These are phyloP conservation scores for Maudiozyma bulderi DNA, from an alignment of 805 yeast species.

Conservation along the genomic window DNA sequence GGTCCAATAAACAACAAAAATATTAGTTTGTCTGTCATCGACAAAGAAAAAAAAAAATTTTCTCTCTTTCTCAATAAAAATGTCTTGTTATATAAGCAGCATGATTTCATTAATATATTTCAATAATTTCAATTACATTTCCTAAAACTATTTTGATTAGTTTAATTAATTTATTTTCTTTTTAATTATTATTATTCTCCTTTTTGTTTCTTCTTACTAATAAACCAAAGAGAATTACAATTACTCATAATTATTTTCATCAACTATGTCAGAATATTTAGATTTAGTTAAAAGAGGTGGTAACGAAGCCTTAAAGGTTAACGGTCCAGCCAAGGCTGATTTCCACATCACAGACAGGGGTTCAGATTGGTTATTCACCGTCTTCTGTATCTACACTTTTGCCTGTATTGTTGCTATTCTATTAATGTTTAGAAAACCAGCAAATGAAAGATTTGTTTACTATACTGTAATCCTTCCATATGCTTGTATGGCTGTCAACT, in stretches of 20 bases:
- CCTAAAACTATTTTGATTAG: too few species aligned
- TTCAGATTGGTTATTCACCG: slow-evolving; percentile 64
- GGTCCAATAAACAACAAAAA: too few species aligned
- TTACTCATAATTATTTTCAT: too few species aligned
- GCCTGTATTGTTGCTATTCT: slow-evolving; percentile 25
- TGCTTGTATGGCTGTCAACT: slow-evolving; percentile 38
- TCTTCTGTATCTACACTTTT: slow-evolving; percentile 37
- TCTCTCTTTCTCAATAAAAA: too few species aligned
- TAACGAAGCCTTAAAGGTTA: slow-evolving; percentile 36
- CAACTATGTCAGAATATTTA: slow-evolving; percentile 1
- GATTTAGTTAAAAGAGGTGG: slow-evolving; percentile 20
- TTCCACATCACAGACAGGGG: slow-evolving; percentile 51
- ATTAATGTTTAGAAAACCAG: slow-evolving; percentile 23
- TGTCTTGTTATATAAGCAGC: too few species aligned
- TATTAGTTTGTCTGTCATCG: too few species aligned
- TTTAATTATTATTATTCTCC: neutral
- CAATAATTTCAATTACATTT: too few species aligned
- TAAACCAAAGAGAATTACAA: neutral
- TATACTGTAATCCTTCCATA: slow-evolving; percentile 36
- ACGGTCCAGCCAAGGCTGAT: slow-evolving; percentile 38
- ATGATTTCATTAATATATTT: too few species aligned
- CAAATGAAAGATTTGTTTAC: slow-evolving; percentile 29
- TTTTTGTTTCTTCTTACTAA: neutral
- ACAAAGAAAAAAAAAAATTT: too few species aligned
- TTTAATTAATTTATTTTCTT: too few species aligned